Conservation (phyloP, 441 rosid genomes). For the Euphorbia schlechtendalii region DNA sequence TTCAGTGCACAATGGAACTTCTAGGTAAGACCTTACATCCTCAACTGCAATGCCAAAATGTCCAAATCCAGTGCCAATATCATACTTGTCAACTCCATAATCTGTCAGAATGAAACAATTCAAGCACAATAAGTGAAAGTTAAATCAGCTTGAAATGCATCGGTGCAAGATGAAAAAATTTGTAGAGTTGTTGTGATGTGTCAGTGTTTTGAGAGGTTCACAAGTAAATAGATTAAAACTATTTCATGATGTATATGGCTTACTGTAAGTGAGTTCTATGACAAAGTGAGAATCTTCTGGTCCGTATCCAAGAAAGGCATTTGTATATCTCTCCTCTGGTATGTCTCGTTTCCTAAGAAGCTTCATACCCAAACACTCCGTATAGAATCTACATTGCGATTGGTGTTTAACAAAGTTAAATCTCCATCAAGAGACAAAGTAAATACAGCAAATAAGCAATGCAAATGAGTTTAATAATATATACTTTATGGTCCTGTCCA, state of each 20-base stretch:
- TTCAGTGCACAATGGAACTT: not conserved
- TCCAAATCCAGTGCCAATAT: conserved; percentile 81
- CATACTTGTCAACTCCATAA: conserved; percentile 90
- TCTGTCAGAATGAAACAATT: conserved; percentile 33
- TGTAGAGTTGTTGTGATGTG: not conserved
- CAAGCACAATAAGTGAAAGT: not conserved
- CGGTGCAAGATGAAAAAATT: not conserved
- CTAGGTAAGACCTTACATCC: conserved; percentile 51
- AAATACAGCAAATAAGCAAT: no score
- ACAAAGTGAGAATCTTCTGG: conserved; percentile 70
- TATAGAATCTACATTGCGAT: conserved; percentile 45
- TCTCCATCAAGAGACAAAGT: no score
- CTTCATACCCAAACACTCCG: conserved; percentile 76
- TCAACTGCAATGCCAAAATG: conserved; percentile 87
- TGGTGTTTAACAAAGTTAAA: not conserved
- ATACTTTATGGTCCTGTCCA: conserved; percentile 84
- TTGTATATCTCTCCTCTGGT: conserved; percentile 65
- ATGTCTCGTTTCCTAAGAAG: conserved; percentile 61
- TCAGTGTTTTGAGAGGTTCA: not conserved
- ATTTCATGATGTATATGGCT: conserved; percentile 10
- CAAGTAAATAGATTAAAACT: not conserved
- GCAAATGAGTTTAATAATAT: conserved; percentile 2
- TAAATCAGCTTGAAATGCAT: not conserved
- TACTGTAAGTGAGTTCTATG: conserved; percentile 65
- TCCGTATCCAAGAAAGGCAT: conserved; percentile 75